Conservation (phyloP, 441 rosid genomes). For the Lepidium campestre region DNA sequence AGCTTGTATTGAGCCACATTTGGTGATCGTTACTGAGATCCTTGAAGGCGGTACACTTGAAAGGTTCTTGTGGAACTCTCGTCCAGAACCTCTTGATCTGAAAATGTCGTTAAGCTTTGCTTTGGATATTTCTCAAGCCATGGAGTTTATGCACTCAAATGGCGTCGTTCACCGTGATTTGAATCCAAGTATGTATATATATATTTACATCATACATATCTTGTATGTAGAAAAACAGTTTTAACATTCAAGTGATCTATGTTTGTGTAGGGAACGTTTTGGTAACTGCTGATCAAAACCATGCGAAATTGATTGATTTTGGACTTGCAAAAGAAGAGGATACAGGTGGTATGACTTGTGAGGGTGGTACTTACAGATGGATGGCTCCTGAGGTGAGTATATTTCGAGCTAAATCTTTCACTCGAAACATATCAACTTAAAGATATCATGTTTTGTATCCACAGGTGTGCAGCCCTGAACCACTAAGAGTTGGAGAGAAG, state of each 20-base stretch:
- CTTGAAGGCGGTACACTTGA: conserved; percentile 47
- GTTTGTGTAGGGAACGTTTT: conserved; percentile 49
- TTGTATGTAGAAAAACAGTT: background rate
- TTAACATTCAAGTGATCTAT: background rate
- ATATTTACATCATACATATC: background rate
- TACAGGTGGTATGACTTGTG: conserved; percentile 45
- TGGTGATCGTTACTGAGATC: conserved; percentile 58
- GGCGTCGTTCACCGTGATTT: conserved; percentile 75
- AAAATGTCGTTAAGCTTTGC: conserved; percentile 41
- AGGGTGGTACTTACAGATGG: conserved; percentile 68
- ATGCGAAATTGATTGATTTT: conserved; percentile 51
- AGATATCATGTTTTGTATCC: conserved; percentile 2
- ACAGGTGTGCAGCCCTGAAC: conserved; percentile 44
- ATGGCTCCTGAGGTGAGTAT: conserved; percentile 78
- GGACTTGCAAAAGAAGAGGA: conserved; percentile 55
- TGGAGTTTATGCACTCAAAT: conserved; percentile 62
- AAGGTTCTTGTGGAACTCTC: conserved; percentile 39
- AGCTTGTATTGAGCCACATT: conserved; percentile 45
- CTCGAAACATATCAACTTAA: background rate
- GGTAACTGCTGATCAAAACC: conserved; percentile 39
- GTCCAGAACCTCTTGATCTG: conserved; percentile 38
- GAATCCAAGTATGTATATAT: conserved; percentile 59
- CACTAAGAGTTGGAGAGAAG: conserved; percentile 33
- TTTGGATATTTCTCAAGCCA: conserved; percentile 53
- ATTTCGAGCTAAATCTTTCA: background rate